phyloP scores from a whole-genome alignment of 2,329 filamentous ascomycete genomes.

The Aspergillus ustus region DNA sequence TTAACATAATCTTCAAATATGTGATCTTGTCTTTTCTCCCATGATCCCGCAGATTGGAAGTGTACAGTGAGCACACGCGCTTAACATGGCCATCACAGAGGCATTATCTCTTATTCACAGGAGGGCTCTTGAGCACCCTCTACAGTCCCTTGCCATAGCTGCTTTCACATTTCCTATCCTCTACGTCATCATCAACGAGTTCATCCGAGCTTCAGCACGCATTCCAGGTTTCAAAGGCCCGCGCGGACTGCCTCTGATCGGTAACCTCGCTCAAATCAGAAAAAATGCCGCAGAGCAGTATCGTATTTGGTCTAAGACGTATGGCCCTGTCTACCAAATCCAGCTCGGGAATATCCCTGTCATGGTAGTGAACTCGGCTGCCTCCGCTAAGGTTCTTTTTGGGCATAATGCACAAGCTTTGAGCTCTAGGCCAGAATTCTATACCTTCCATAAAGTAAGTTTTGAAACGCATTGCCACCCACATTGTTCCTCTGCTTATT shows the following conservation, averaged over 20 bases:
- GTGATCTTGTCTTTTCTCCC: neutral
- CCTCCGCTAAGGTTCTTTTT: constrained; percentile 57
- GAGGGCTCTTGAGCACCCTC: constrained; percentile 24
- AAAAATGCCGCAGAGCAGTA: constrained; percentile 62
- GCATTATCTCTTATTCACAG: constrained; percentile 29
- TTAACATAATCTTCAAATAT: neutral
- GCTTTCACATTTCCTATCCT: constrained; percentile 40
- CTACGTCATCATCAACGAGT: constrained; percentile 56
- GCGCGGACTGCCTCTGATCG: constrained; percentile 57
- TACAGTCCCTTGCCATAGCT: constrained; percentile 27
- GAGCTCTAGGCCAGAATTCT: constrained; percentile 61
- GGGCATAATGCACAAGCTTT: constrained; percentile 59
- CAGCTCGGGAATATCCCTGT: constrained; percentile 62
- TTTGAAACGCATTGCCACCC: neutral
- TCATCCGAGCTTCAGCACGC: constrained; percentile 51
- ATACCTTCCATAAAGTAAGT: constrained; percentile 62
- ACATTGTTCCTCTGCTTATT: constrained; percentile 3
- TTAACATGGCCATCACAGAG: constrained; percentile 34
- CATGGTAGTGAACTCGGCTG: constrained; percentile 61
- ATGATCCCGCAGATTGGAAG: neutral
- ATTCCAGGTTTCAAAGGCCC: constrained; percentile 56
- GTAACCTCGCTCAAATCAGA: constrained; percentile 60
- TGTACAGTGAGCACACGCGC: too few species aligned
- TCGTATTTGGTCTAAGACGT: constrained; percentile 57
- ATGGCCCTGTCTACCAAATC: constrained; percentile 61